Percentiles rank a stretch among this genome's conserved stretches.
phyloP scores from a whole-genome alignment of 2,329 filamentous ascomycete species.

The Hymenoscyphus linearis region DNA sequence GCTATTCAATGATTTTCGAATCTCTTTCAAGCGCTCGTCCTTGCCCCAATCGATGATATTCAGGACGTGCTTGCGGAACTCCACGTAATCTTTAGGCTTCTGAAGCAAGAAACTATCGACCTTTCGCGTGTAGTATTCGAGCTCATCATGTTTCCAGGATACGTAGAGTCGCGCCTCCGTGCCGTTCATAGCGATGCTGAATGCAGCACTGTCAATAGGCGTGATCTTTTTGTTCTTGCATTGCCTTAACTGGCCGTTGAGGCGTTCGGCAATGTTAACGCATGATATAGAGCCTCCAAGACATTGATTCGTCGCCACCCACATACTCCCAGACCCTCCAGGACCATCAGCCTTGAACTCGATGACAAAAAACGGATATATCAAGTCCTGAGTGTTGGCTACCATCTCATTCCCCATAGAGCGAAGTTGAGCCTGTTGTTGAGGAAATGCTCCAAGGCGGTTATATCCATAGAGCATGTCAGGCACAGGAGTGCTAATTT shows the following conservation, averaged over 20 bases:
- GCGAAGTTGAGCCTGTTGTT: constrained; percentile 21
- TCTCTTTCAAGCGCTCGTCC: constrained; percentile 26
- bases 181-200: constrained; percentile 33
- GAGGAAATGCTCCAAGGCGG: constrained; percentile 18
- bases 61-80: constrained; percentile 32
- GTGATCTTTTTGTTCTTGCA: constrained; percentile 20
- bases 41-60: constrained; percentile 37
- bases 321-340: constrained; percentile 27
- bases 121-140: constrained; percentile 28
- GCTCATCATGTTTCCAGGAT: constrained; percentile 33
- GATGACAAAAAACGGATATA: constrained; percentile 30
- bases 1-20: constrained; percentile 21
- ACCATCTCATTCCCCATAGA: constrained; percentile 20
- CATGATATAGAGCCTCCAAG: constrained; percentile 31
- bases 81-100: constrained; percentile 25
- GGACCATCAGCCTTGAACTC: constrained; percentile 32
- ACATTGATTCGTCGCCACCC: constrained; percentile 36
- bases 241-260: constrained; percentile 19
- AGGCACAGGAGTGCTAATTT: constrained; percentile 22
- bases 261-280: constrained; percentile 29
- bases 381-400: constrained; percentile 17
- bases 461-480: constrained; percentile 26
- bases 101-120: constrained; percentile 32
- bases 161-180: constrained; percentile 26
- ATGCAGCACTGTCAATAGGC: constrained; percentile 28